Conservation (phyloP, 441 rosid genomes). For the Eutrema salsugineum region DNA sequence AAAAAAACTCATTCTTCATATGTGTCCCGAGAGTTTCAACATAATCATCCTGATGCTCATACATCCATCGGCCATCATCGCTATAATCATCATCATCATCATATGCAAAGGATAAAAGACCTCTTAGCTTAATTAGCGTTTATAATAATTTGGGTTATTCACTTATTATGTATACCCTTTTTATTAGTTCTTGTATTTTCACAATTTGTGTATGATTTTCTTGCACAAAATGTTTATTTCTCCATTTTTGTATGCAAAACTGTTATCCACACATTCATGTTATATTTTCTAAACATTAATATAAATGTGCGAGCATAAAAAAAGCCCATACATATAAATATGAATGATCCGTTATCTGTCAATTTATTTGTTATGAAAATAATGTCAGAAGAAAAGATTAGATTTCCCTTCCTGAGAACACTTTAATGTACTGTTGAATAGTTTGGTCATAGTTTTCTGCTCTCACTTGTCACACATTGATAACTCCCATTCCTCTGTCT, state of each 20-base stretch:
- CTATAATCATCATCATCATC: not conserved
- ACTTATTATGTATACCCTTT: not conserved
- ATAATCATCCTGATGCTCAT: not conserved
- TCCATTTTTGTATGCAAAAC: not conserved
- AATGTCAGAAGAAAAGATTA: not conserved
- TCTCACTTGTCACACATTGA: slow-evolving; percentile 25
- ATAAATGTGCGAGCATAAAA: not conserved
- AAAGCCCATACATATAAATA: not conserved
- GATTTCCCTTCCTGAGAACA: slow-evolving; percentile 1
- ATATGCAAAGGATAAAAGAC: not conserved
- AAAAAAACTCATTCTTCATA: not conserved
- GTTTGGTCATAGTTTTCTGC: slow-evolving; percentile 25
- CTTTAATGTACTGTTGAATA: slow-evolving; percentile 16
- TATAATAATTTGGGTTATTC: not conserved
- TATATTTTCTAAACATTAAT: not conserved
- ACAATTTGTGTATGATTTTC: not conserved
- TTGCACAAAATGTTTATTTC: not conserved
- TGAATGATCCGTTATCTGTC: slow-evolving; percentile 6
- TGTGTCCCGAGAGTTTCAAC: not conserved
- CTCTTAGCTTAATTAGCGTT: not conserved
- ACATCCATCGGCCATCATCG: not conserved
- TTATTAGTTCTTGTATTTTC: not conserved
- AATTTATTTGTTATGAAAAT: not conserved
- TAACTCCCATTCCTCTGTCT: slow-evolving; percentile 21
- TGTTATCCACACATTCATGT: slow-evolving; percentile 1